phyloP scores from a whole-genome alignment of 2,329 filamentous ascomycete genomes.

The Basipetospora chlamydospora region DNA sequence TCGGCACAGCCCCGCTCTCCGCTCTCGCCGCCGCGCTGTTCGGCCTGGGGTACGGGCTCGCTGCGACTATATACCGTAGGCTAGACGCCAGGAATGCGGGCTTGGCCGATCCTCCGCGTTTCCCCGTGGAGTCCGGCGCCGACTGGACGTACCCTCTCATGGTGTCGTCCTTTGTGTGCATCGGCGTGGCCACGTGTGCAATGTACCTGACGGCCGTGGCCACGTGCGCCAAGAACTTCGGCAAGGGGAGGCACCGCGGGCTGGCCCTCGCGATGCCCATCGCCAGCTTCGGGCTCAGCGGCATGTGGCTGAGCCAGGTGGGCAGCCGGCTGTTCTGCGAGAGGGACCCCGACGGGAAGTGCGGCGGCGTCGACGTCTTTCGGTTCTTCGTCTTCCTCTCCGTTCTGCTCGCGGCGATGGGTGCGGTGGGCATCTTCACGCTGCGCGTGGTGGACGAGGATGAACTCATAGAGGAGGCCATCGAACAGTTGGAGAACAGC shows the following conservation, averaged over 20 bases:
- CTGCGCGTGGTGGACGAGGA: conserved; percentile 72
- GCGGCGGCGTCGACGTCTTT: conserved; percentile 58
- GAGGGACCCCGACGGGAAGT: conserved; percentile 44
- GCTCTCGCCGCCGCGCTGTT: conserved; percentile 61
- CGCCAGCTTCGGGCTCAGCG: conserved; percentile 81
- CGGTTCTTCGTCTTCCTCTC: conserved; percentile 79
- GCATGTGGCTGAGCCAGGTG: conserved; percentile 90
- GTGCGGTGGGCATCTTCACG: conserved; percentile 57
- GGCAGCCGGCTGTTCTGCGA: conserved; percentile 68
- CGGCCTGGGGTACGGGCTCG: conserved; percentile 66
- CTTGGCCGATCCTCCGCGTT: too few relatives aligned
- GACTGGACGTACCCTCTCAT: conserved; percentile 65
- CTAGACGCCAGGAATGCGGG: conserved; percentile 23
- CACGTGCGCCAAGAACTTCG: conserved; percentile 96
- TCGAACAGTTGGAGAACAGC: conserved; percentile 81
- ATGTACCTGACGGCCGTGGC: conserved; percentile 90
- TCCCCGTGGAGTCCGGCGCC: neutral
- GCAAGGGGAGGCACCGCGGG: conserved; percentile 72
- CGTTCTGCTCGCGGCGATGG: conserved; percentile 53
- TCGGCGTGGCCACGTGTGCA: conserved; percentile 71
- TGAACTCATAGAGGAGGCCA: conserved; percentile 76
- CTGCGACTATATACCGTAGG: conserved; percentile 58
- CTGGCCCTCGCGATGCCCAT: conserved; percentile 83
- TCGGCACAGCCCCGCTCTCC: conserved; percentile 65
- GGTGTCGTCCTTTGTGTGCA: conserved; percentile 68